Percentiles rank a stretch among this genome's conserved stretches.
Conservation (phyloP, 495 filamentous ascomycete genomes). For the Astrothelium subdiscretum region DNA sequence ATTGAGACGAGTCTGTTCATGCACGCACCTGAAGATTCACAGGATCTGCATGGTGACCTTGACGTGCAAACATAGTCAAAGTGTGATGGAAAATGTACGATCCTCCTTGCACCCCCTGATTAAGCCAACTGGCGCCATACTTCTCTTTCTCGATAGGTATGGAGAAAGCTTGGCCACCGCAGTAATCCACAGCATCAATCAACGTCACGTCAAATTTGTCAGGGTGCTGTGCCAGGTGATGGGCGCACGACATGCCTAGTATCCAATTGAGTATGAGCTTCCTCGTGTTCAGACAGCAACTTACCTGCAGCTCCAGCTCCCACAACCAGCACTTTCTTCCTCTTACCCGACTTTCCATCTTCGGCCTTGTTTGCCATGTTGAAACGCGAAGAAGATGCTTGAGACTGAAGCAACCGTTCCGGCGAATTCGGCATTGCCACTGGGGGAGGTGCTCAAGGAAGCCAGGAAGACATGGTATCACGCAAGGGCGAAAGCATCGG, state of each 20-base stretch:
- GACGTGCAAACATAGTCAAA: slow-evolving; percentile 60
- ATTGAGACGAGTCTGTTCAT: not conserved
- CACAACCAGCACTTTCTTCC: slow-evolving; percentile 28
- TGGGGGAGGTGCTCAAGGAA: not conserved
- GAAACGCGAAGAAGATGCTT: slow-evolving; percentile 15
- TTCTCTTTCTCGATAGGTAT: slow-evolving; percentile 56
- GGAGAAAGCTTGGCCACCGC: slow-evolving; percentile 74
- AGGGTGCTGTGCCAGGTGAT: slow-evolving; percentile 60
- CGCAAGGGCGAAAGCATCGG: not conserved
- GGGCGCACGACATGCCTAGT: slow-evolving; percentile 56
- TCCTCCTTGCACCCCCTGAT: slow-evolving; percentile 77
- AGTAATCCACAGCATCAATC: slow-evolving; percentile 53
- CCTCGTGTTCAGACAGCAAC: not conserved
- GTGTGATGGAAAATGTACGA: slow-evolving; percentile 73
- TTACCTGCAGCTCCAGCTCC: slow-evolving; percentile 31
- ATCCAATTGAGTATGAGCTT: slow-evolving; percentile 2
- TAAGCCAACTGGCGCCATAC: slow-evolving; percentile 64
- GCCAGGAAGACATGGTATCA: not conserved
- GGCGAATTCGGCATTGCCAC: not conserved
- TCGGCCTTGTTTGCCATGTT: slow-evolving; percentile 17
- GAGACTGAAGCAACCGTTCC: slow-evolving; percentile 9
- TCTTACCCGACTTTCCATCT: slow-evolving; percentile 11
- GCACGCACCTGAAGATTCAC: slow-evolving; percentile 52
- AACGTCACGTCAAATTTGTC: slow-evolving; percentile 64
- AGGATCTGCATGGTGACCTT: slow-evolving; percentile 54